A percentile compares a stretch with the other conserved stretches of the same genome.
phyloP scores from a whole-genome alignment of 345 rosid species.

The Crucihimalaya himalaica region DNA sequence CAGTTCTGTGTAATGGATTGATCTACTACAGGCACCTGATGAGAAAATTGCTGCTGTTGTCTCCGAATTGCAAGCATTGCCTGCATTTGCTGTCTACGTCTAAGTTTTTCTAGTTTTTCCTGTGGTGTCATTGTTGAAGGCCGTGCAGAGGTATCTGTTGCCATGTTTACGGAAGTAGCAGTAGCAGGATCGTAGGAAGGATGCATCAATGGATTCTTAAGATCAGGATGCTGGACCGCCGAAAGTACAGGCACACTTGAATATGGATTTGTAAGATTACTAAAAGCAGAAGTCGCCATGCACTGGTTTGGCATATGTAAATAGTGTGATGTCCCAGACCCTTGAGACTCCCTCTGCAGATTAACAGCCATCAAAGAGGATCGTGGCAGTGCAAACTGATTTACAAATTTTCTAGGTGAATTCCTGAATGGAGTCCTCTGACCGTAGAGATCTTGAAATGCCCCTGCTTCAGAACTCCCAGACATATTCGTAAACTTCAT shows the following conservation, averaged over 20 bases:
- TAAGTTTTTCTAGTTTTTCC: conserved; percentile 89
- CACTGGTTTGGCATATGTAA: conserved; percentile 53
- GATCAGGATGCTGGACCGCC: conserved; percentile 51
- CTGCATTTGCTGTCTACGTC: conserved; percentile 94
- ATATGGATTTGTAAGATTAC: conserved; percentile 56
- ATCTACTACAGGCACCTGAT: conserved; percentile 47
- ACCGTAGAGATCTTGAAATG: conserved; percentile 46
- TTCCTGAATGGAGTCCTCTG: conserved; percentile 51
- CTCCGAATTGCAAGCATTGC: conserved; percentile 95
- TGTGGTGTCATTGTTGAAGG: conserved; percentile 85
- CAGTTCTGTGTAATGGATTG: conserved; percentile 46
- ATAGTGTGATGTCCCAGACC: conserved; percentile 53
- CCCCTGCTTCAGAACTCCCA: conserved; percentile 48
- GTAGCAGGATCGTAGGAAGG: conserved; percentile 56
- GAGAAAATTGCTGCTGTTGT: conserved; percentile 72
- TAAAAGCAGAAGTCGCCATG: conserved; percentile 50
- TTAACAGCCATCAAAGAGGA: conserved; percentile 49
- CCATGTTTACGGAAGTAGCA: conserved; percentile 45
- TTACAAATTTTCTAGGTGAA: conserved; percentile 39
- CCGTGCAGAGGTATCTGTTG: conserved; percentile 45
- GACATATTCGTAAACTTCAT: conserved; percentile 46
- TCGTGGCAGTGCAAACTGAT: conserved; percentile 46
- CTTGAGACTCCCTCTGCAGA: conserved; percentile 54
- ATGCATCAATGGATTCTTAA: conserved; percentile 49
- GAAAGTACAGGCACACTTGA: conserved; percentile 56